Conservation (phyloP, 225 moss, liverwort and hornwort genomes). For the Pleurozium schreberi region DNA sequence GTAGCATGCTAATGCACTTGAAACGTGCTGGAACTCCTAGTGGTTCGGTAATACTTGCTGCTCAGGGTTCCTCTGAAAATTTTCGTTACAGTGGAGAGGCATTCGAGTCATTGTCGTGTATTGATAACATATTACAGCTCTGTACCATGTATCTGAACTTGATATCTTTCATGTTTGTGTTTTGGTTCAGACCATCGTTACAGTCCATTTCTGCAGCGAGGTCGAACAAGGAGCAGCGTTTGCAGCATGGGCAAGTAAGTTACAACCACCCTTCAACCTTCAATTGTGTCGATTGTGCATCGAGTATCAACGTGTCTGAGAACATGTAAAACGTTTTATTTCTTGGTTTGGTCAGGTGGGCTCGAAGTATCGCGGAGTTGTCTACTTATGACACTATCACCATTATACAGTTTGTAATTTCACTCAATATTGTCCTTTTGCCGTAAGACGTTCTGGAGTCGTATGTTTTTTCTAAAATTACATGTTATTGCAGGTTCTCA, state of each 20-base stretch:
- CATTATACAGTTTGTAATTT: background rate
- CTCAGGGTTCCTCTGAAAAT: background rate
- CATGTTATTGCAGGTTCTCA: constrained; percentile 14
- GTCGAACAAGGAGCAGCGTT: constrained; percentile 7
- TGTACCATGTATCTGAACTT: background rate
- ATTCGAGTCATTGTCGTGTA: background rate
- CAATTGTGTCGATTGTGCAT: background rate
- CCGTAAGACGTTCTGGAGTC: background rate
- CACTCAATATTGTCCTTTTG: background rate
- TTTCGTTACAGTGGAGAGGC: background rate
- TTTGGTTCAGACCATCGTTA: constrained; percentile 16
- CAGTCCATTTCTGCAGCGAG: constrained; percentile 2
- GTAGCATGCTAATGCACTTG: background rate
- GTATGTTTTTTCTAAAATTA: background rate
- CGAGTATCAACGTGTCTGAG: background rate
- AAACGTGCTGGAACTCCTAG: background rate
- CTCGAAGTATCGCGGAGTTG: background rate
- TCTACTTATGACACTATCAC: background rate
- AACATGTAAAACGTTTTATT: background rate
- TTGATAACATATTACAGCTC: background rate
- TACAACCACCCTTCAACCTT: background rate
- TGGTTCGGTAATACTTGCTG: background rate
- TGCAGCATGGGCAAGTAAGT: constrained; percentile 25
- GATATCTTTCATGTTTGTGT: background rate
- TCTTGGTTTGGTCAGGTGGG: background rate